phyloP scores from a whole-genome alignment of 1,139 yeast species.

The Yamadazyma conglobata region DNA sequence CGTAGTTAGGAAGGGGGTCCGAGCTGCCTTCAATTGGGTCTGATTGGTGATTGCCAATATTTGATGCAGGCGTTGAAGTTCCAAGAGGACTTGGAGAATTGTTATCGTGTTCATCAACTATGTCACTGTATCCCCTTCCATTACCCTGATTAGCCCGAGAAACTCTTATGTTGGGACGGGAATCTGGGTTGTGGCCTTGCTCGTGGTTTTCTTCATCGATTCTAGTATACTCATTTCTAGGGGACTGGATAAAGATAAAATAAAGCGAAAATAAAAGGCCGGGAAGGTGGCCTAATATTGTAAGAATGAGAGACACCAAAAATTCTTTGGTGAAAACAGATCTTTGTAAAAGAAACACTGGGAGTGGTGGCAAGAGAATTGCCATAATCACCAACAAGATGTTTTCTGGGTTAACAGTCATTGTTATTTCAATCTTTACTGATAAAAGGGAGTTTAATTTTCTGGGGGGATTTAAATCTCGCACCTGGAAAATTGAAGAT shows the following conservation, averaged over 20 bases:
- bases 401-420: constrained; percentile 42
- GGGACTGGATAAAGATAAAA: constrained; percentile 22
- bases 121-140: too few species aligned
- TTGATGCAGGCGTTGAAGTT: too few species aligned
- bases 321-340: constrained; percentile 33
- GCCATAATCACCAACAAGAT: constrained; percentile 31
- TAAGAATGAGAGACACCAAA: constrained; percentile 32
- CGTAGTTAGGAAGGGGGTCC: constrained; percentile 14
- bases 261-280: constrained; percentile 35
- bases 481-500: too few species aligned
- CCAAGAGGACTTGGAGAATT: too few species aligned
- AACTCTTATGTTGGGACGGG: neutral
- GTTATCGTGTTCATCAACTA: too few species aligned
- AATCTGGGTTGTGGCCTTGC: neutral
- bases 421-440: too few species aligned
- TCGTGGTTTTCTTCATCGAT: constrained; percentile 18
- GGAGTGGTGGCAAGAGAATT: constrained; percentile 39
- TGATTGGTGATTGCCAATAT: too few species aligned
- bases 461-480: too few species aligned
- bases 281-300: constrained; percentile 37
- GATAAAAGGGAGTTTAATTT: too few species aligned
- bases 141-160: too few species aligned
- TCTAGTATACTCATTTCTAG: constrained; percentile 21
- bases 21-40: constrained; percentile 12
- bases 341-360: constrained; percentile 30